Evolutionary conservation across 2,329 filamentous ascomycete species (phyloP).

Genomic region (Hansfordia pulvinata): DNA sequence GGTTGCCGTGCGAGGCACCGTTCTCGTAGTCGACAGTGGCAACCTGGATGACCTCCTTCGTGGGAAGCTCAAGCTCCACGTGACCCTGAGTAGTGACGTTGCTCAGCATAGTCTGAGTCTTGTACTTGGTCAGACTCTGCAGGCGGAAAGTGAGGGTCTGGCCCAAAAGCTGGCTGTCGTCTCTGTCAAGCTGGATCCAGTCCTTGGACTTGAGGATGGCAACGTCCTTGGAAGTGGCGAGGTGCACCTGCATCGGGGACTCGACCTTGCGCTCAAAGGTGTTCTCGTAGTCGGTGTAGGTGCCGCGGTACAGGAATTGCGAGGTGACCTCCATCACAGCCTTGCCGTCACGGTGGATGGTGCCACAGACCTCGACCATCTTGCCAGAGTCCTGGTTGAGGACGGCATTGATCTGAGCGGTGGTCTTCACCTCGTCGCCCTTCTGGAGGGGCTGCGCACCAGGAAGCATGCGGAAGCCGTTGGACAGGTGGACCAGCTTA

Average conservation of each 20-base stretch:
- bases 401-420: slow-evolving; percentile 91
- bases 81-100: slow-evolving; percentile 85
- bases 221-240: slow-evolving; percentile 79
- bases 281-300: slow-evolving; percentile 89
- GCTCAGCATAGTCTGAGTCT: slow-evolving; percentile 87
- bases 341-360: slow-evolving; percentile 70
- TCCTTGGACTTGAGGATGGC: slow-evolving; percentile 92
- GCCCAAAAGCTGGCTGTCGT: slow-evolving; percentile 74
- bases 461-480: slow-evolving; percentile 95
- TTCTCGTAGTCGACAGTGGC: slow-evolving; percentile 95
- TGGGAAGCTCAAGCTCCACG: slow-evolving; percentile 85
- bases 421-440: slow-evolving; percentile 83
- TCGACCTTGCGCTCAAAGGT: slow-evolving; percentile 98
- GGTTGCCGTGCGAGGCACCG: slow-evolving; percentile 84
- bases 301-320: slow-evolving; percentile 91
- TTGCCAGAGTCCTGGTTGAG: slow-evolving; percentile 97
- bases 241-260: slow-evolving; percentile 84
- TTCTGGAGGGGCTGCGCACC: slow-evolving; percentile 92
- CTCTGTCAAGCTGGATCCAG: slow-evolving; percentile 79
- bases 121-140: slow-evolving; percentile 81
- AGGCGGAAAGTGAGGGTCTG: slow-evolving; percentile 95
- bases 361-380: slow-evolving; percentile 99
- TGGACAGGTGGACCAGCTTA: slow-evolving; percentile 92
- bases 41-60: slow-evolving; percentile 94
- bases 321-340: slow-evolving; percentile 97